Evolutionary conservation across 208 protist genomes (phyloP), one percentile per base, ranked within the genome.

Genomic region (Leishmania mexicana): DNA sequence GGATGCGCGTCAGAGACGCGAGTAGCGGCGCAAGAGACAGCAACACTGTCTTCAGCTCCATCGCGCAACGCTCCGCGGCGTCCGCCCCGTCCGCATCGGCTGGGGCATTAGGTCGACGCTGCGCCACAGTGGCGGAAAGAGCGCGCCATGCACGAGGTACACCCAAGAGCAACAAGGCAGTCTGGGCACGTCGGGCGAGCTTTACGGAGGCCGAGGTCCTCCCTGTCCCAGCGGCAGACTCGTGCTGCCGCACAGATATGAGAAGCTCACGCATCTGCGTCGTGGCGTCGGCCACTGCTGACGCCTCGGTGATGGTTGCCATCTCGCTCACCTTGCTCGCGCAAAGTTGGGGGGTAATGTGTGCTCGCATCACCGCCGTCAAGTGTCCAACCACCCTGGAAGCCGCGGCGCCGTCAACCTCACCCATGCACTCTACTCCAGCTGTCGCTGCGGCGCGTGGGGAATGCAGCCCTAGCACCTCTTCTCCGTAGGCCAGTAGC

Each of bases 401-500:
- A 49, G 64, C 76, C 58, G 19, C 35, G 13, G 76, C 60, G 21
- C 24, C 1, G 38, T 38, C 47, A 49, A 35, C 60, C 53, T 67
- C 57, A 47, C 42, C 42, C 1, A 13, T 31, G 38, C 40, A 35
- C 76, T 80, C 76, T 13, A 31, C 17, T 62, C 28, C 35, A 49
- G 75, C 40, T n/a, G 54, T 31, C 19, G 28, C 47, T 35, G 3
- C 53, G 8, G 19, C 38, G 38, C 40, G 1, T 47, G 53, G 38
- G 21, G 49, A 64, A 49, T 28, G 75, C n/a, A 85, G 0, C 31
- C 65, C 70, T 47, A 85, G 21, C 51, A 73, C 31, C 2, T 74
- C 67, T 60, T 85, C 78, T 38, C 82, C 82, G 65, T 85, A 82
- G 51, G 74, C 51, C 40, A 81, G 58, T 78, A 85, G 24, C 62